These are phyloP conservation scores for Nemophila menziesii DNA, from an alignment of 257 asterid genomes.

Conservation along the genomic window DNA sequence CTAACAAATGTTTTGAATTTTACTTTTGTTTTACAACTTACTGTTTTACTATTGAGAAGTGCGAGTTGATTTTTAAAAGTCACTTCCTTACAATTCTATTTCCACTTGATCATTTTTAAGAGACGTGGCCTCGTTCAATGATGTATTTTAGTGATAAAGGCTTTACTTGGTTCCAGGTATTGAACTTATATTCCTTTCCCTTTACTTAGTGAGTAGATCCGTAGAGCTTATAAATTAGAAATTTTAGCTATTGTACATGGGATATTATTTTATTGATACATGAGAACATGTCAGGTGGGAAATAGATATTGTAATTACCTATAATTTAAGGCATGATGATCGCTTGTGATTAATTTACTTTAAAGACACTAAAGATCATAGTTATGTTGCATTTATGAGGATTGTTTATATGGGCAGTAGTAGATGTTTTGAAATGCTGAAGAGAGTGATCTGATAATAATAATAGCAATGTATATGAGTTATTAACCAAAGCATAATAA, in stretches of 20 bases:
- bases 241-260: no score
- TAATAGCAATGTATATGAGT: slow-evolving; percentile 62
- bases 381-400: slow-evolving; percentile 42
- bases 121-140: slow-evolving; percentile 75
- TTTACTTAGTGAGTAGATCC: no score
- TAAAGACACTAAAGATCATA: slow-evolving; percentile 27
- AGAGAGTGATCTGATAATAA: slow-evolving; percentile 72
- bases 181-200: slow-evolving; percentile 57
- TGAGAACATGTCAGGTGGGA: slow-evolving; percentile 71
- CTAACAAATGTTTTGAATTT: slow-evolving; percentile 62
- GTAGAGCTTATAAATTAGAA: no score
- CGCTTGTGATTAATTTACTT: slow-evolving; percentile 50
- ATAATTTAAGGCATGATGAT: slow-evolving; percentile 87
- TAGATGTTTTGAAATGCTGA: slow-evolving; percentile 86
- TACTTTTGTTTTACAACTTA: no score
- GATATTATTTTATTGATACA: no score
- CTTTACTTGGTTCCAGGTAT: slow-evolving; percentile 68
- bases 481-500: slow-evolving; percentile 70
- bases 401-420: slow-evolving; percentile 88
- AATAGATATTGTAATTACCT: slow-evolving; percentile 62
- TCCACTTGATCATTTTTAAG: slow-evolving; percentile 86
- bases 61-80: slow-evolving; percentile 56
- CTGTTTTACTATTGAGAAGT: slow-evolving; percentile 59
- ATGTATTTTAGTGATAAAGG: slow-evolving; percentile 78
- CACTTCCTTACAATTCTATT: slow-evolving; percentile 77